Base-by-base conservation (phyloP, 305 asterid species). In the Lippia alba region DNA sequence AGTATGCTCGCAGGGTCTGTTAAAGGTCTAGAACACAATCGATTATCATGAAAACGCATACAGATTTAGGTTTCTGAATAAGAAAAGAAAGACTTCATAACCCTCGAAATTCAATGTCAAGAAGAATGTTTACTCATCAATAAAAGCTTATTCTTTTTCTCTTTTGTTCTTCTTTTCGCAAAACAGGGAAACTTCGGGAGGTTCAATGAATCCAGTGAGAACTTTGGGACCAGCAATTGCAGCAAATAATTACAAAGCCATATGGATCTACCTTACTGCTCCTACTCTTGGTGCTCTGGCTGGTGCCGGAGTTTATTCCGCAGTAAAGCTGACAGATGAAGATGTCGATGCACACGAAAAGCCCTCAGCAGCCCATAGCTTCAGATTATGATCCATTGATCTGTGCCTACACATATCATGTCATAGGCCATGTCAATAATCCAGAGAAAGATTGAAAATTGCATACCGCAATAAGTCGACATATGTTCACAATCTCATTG, bases 231-330 rank as follows among this genome's bases (percentile, higher is more conserved):
- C 73, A 59, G 68, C 68, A 58, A 39, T 73, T 18, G 78, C 73
- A 18, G 57, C 64, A 56, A 72, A 78, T 80, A 85, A 87, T 74
- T 87, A 66, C 48, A 81, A 72, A 71, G 93, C 80, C 70, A 79
- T 87, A 55, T 85, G 90, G 90, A 71, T 87, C 41, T 87, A 87
- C 85, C 74, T 87, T 5, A 85, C 83, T 3, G 87, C 90, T 30
- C 93, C 93, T 6, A 57, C 81, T 18, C 66, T 83, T 0, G 93
- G 90, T 3, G 84, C 91, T 39, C 76, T 85, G 24, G 84, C 84
- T 0, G 90, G 93, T 11, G 91, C 89, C 30, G 90, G 86, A 12
- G 79, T 74, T 78, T 87, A 87, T 74, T 76, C 90, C 58, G 85
- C 80, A 5, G 86, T 87, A 6, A 85, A 85, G 71, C 76, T 85